These are phyloP conservation scores for Stachybotrys chlorohalonatus DNA, from an alignment of 2,329 filamentous ascomycete genomes.

Conservation along the genomic window DNA sequence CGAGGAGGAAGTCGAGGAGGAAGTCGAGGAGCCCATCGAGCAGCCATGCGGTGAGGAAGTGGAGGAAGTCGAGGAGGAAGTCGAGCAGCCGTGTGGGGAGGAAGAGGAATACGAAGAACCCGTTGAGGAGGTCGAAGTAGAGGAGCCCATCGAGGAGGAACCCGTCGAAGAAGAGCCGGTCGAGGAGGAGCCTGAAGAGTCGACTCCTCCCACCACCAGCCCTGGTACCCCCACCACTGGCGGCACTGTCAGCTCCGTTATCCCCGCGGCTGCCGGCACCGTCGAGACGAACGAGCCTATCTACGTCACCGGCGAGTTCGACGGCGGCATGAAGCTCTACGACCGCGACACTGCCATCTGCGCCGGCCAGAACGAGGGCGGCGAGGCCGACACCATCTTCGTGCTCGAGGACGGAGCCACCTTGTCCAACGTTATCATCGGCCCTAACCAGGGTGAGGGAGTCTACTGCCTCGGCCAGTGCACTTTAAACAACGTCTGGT, in stretches of 20 bases:
- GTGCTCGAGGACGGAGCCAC: constrained; percentile 30
- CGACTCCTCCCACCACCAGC: neutral
- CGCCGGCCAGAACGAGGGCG: neutral
- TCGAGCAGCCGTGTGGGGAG: neutral
- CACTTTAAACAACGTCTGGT: constrained; percentile 29
- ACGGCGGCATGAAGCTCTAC: neutral
- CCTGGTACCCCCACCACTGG: neutral
- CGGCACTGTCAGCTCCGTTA: neutral
- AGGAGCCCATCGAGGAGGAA: neutral
- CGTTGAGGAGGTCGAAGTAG: neutral
- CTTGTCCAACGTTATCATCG: constrained; percentile 36
- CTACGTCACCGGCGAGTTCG: neutral
- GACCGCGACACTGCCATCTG: neutral
- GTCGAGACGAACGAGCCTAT: neutral
- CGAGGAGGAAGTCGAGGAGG: neutral
- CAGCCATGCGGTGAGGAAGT: neutral
- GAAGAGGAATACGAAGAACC: neutral
- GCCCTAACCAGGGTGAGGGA: constrained; percentile 32
- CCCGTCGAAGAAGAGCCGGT: neutral
- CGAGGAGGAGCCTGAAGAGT: neutral
- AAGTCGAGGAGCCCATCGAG: neutral
- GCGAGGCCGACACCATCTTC: constrained; percentile 22
- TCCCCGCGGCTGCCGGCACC: neutral
- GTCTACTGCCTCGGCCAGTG: constrained; percentile 36
- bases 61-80: neutral